Percentiles rank a stretch among this genome's conserved stretches.
phyloP scores from a whole-genome alignment of 306 rosid genomes.

The Cotoneaster glaucophyllus region DNA sequence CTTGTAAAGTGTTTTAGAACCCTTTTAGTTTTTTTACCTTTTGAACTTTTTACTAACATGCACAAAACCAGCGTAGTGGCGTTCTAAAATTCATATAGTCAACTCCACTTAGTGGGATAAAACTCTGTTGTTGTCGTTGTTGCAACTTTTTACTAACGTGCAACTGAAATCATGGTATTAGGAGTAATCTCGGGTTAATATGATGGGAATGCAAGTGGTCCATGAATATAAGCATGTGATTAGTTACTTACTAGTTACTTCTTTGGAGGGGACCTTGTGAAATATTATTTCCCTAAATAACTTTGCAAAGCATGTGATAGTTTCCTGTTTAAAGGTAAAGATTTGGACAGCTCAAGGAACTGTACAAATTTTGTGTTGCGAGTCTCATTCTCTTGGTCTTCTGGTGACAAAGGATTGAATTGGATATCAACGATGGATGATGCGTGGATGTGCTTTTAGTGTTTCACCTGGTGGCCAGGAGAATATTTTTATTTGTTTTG shows the following conservation, averaged over 20 bases:
- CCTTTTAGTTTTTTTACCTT: not conserved
- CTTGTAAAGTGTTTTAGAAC: constrained; percentile 5
- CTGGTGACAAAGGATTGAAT: too few species aligned
- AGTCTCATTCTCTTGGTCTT: not conserved
- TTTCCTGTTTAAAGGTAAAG: not conserved
- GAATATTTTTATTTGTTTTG: not conserved
- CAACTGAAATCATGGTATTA: not conserved
- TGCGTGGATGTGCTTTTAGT: not conserved
- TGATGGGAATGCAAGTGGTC: constrained; percentile 9
- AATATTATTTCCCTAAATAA: not conserved
- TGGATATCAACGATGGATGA: not conserved
- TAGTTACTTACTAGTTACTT: constrained; percentile 4
- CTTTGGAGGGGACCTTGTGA: not conserved
- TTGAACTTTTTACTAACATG: not conserved
- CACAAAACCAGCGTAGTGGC: too few species aligned
- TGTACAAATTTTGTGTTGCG: not conserved
- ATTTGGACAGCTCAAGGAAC: not conserved
- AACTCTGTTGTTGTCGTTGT: too few species aligned
- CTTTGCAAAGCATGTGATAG: not conserved
- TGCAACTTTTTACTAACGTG: constrained; percentile 1
- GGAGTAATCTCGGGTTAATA: not conserved
- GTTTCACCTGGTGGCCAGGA: not conserved
- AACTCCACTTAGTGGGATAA: too few species aligned
- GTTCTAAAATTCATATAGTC: too few species aligned
- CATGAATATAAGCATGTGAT: constrained; percentile 15